phyloP scores from a whole-genome alignment of 371 early-diverging fungal species.

The Zancudomyces culisetae region DNA sequence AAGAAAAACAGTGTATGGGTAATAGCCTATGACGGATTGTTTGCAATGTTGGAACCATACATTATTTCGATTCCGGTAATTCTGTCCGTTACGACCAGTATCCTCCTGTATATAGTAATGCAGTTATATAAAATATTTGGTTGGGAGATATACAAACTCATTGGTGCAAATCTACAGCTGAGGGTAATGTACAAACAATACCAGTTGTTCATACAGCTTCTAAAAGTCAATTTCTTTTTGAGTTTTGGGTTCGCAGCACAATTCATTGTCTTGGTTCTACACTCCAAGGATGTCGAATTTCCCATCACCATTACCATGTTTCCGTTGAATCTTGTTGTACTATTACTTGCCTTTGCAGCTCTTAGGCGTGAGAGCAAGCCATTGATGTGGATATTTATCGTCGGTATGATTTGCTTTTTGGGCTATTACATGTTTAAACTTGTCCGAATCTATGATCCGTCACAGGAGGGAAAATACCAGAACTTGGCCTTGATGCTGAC shows the following conservation, averaged over 20 bases:
- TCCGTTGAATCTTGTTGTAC: conserved; percentile 42
- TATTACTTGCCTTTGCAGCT: conserved; percentile 55
- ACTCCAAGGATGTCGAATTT: conserved; percentile 38
- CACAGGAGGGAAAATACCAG: conserved; percentile 34
- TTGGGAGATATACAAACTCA: conserved; percentile 85
- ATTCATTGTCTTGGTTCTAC: conserved; percentile 58
- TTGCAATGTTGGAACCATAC: conserved; percentile 7
- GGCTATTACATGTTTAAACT: conserved; percentile 77
- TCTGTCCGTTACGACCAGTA: conserved; percentile 15
- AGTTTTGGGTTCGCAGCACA: conserved; percentile 70
- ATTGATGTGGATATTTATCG: conserved; percentile 43
- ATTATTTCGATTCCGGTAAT: conserved; percentile 27
- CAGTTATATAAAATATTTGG: conserved; percentile 72
- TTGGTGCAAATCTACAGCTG: conserved; percentile 78
- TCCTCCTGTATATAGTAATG: conserved; percentile 24
- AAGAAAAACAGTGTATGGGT: conserved; percentile 7
- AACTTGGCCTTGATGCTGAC: conserved; percentile 57
- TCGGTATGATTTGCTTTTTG: conserved; percentile 41
- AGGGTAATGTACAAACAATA: conserved; percentile 67
- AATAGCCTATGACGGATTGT: conserved; percentile 3
- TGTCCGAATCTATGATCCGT: conserved; percentile 48
- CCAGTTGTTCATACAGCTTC: conserved; percentile 66
- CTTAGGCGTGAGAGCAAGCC: conserved; percentile 40
- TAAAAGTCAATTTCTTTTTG: conserved; percentile 78
- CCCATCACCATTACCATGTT: conserved; percentile 55